Evolutionary conservation across 768 basidiomycete species (phyloP).

Genomic region (Lyophyllum decastes): DNA sequence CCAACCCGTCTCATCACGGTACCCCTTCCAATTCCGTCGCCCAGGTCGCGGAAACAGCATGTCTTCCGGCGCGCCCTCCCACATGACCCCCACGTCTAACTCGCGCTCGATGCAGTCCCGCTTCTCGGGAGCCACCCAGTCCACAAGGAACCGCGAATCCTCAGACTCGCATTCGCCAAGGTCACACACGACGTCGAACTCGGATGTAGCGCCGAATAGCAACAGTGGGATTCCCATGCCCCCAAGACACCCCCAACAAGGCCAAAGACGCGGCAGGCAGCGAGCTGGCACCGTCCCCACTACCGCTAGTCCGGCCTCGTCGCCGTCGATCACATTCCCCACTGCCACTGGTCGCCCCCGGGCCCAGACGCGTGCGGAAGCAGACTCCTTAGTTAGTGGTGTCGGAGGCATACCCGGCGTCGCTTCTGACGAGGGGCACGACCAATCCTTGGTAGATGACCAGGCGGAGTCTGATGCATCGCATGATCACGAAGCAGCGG

Average conservation of each 20-base stretch:
- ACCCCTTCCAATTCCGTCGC: slow-evolving; percentile 68
- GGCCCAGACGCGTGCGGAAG: slow-evolving; percentile 13
- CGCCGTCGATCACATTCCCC: slow-evolving; percentile 26
- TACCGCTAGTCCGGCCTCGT: slow-evolving; percentile 22
- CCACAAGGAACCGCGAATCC: slow-evolving; percentile 64
- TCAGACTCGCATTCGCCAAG: slow-evolving; percentile 59
- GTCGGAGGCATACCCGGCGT: not conserved
- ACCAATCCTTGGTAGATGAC: slow-evolving; percentile 23
- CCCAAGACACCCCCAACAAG: slow-evolving; percentile 37
- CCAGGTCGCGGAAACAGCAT: slow-evolving; percentile 44
- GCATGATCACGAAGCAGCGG: slow-evolving; percentile 50
- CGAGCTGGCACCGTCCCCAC: slow-evolving; percentile 35
- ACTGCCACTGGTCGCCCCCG: slow-evolving; percentile 24
- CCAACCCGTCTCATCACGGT: slow-evolving; percentile 68
- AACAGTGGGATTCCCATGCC: slow-evolving; percentile 44
- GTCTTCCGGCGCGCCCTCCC: slow-evolving; percentile 43
- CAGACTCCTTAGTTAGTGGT: not conserved
- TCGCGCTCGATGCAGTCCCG: slow-evolving; percentile 36
- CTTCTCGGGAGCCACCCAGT: slow-evolving; percentile 49
- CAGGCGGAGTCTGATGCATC: slow-evolving; percentile 50
- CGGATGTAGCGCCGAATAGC: slow-evolving; percentile 36
- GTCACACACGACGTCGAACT: slow-evolving; percentile 33
- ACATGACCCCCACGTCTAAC: slow-evolving; percentile 33
- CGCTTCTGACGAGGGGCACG: slow-evolving; percentile 23
- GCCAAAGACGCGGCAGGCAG: slow-evolving; percentile 26